phyloP scores from a whole-genome alignment of 1,139 yeast species.

The Geotrichum aggregatum region DNA sequence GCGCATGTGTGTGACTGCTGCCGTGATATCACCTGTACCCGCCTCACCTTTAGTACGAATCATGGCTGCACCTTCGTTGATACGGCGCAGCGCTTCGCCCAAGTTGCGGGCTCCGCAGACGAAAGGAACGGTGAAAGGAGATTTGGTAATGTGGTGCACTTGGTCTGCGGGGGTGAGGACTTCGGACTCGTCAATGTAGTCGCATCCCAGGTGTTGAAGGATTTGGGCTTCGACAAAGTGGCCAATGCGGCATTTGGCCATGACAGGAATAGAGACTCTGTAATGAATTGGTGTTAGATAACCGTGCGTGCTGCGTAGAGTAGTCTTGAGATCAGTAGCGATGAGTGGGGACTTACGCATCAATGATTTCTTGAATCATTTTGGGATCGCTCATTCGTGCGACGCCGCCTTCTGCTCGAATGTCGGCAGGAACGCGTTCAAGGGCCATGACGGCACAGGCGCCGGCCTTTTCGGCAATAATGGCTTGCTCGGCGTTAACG shows the following conservation, averaged over 20 bases:
- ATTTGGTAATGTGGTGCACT: constrained; percentile 59
- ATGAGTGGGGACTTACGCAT: constrained; percentile 36
- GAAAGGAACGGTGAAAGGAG: constrained; percentile 65
- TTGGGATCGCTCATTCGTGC: constrained; percentile 86
- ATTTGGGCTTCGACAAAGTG: constrained; percentile 82
- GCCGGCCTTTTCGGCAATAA: constrained; percentile 77
- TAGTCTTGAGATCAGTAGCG: too few relatives aligned
- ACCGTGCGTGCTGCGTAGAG: not conserved
- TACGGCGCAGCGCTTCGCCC: constrained; percentile 80
- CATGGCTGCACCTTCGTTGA: constrained; percentile 85
- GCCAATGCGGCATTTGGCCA: constrained; percentile 88
- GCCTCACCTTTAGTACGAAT: constrained; percentile 87
- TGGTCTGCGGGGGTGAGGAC: constrained; percentile 82
- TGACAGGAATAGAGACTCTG: constrained; percentile 48
- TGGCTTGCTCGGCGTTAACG: constrained; percentile 56
- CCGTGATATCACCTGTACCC: constrained; percentile 83
- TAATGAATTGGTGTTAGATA: constrained; percentile 1
- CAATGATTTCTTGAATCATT: constrained; percentile 74
- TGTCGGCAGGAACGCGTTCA: constrained; percentile 83
- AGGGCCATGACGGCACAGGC: constrained; percentile 92
- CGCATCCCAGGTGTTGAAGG: constrained; percentile 67
- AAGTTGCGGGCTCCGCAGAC: constrained; percentile 84
- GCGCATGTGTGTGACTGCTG: constrained; percentile 75
- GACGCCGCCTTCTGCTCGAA: constrained; percentile 78
- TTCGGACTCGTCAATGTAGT: constrained; percentile 79